A percentile compares a stretch with the other conserved stretches of the same genome.
Evolutionary conservation across 2,329 filamentous ascomycete species (phyloP).

Genomic region (Septoria petroselini): DNA sequence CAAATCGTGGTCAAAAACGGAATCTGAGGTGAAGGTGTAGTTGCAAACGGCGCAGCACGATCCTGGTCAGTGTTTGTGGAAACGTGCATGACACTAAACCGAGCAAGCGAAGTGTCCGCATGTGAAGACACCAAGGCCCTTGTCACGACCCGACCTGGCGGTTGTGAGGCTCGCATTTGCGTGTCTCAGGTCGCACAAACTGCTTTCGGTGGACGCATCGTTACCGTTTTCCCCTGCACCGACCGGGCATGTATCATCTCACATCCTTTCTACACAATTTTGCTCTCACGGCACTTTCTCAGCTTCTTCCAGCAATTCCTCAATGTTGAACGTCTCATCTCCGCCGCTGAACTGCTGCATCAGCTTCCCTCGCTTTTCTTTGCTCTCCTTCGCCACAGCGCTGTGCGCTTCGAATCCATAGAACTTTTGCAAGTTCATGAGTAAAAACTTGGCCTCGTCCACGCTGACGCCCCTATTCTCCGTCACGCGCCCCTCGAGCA

Average conservation of each 20-base stretch:
- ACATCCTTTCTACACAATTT: no score
- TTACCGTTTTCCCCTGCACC: no score
- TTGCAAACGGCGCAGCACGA: background rate
- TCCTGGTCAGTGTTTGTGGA: background rate
- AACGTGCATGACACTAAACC: conserved; percentile 7
- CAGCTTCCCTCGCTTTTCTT: conserved; percentile 66
- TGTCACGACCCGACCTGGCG: background rate
- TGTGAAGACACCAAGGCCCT: background rate
- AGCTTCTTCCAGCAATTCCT: conserved; percentile 82
- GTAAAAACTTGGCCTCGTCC: conserved; percentile 81
- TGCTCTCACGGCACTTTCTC: conserved; percentile 62
- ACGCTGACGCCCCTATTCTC: conserved; percentile 72
- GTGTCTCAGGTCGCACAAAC: no score
- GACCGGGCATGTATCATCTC: no score
- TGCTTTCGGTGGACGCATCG: no score
- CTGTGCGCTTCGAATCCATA: conserved; percentile 63
- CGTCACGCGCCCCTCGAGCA: conserved; percentile 79
- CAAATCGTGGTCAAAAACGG: background rate
- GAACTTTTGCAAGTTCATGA: conserved; percentile 92
- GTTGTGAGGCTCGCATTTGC: no score
- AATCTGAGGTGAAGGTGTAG: no score
- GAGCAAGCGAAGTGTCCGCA: background rate
- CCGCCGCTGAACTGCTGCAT: conserved; percentile 79
- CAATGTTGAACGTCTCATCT: conserved; percentile 74
- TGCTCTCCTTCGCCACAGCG: conserved; percentile 65